Evolutionary conservation across 179 eudicot genomes (phyloP), one percentile per base, ranked within the genome.

Genomic region (Spergularia azorica): DNA sequence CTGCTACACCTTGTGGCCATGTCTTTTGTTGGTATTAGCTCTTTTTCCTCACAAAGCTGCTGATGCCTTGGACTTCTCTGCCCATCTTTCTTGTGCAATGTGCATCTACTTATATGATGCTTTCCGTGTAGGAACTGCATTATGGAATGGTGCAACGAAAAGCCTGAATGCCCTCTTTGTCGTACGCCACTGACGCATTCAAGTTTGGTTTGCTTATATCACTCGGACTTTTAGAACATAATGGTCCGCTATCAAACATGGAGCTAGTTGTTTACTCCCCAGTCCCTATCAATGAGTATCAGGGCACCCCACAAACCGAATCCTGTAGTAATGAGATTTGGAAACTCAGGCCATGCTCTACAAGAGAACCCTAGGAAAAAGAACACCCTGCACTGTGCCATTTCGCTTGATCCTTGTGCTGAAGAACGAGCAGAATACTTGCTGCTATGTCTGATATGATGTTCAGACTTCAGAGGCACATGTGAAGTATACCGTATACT

Each of bases 61-160:
- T 63, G 26, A 58, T 62, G 11, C 32, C 39, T 55, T 51, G 18
- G 38, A 8, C 50, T 54, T 75, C 5, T 41, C 56, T 41, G 11
- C 2, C 20, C 26, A 5, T 12, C 38, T 50, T 55, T 63, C 51
- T 73, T 21, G 54, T 61, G 64, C 51, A 10, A 26, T 26, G 32
- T 26, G 32, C 32, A 26, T 26, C 32, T 26, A 26, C 32, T 26
- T 26, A 26, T 63, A 52, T 62, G 21, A 7, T 60, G 63, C 61
- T 63, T 68, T 21, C 61, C 69, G 21, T 78, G 82, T 77, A 95
- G 99, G 99, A 95, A 83, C 82, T 95, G 99, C 86, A 88, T 95
- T 57, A 91, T 91, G 99, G 99, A 95, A 81, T 95, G 99, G 99
- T 95, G 99, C 88, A 95, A 95, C 61, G 99, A 93, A 75, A 95